A percentile compares a stretch with the other conserved stretches of the same genome.
These are phyloP conservation scores for Glonium stellatum DNA, from an alignment of 495 filamentous ascomycete species.

Conservation along the genomic window DNA sequence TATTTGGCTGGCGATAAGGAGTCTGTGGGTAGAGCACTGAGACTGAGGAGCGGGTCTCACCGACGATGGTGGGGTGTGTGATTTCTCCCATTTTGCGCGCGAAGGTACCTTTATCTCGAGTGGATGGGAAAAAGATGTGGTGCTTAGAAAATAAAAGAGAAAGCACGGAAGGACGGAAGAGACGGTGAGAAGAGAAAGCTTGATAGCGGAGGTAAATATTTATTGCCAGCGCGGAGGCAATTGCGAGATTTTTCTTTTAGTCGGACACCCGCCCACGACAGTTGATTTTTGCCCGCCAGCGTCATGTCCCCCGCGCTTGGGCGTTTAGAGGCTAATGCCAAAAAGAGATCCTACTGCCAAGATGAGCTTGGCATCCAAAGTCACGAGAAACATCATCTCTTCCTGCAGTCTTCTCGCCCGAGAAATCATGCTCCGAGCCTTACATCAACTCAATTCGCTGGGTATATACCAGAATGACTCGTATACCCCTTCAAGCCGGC, in stretches of 20 bases:
- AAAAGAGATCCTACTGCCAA: no score
- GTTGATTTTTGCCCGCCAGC: constrained; percentile 1
- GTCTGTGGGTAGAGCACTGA: not conserved
- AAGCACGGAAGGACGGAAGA: not conserved
- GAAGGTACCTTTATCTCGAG: not conserved
- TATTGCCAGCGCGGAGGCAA: not conserved
- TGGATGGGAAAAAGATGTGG: no score
- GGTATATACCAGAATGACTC: not conserved
- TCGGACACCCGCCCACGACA: constrained; percentile 1
- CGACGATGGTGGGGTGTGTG: constrained; percentile 57
- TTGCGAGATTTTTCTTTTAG: constrained; percentile 4
- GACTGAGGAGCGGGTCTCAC: constrained; percentile 35
- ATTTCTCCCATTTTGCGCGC: constrained; percentile 41
- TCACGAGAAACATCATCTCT: not conserved
- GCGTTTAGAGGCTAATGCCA: not conserved
- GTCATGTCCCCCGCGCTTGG: constrained; percentile 5
- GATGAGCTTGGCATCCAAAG: no score
- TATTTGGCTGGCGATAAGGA: not conserved
- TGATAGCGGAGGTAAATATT: not conserved
- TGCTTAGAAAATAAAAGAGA: not conserved
- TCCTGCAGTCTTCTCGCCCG: not conserved
- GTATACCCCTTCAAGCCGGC: not conserved
- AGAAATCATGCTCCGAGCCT: not conserved
- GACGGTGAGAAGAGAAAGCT: not conserved
- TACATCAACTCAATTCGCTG: not conserved